Base-by-base conservation (phyloP, 2,329 filamentous ascomycete genomes). In the Paracoccidioides lutzii region DNA sequence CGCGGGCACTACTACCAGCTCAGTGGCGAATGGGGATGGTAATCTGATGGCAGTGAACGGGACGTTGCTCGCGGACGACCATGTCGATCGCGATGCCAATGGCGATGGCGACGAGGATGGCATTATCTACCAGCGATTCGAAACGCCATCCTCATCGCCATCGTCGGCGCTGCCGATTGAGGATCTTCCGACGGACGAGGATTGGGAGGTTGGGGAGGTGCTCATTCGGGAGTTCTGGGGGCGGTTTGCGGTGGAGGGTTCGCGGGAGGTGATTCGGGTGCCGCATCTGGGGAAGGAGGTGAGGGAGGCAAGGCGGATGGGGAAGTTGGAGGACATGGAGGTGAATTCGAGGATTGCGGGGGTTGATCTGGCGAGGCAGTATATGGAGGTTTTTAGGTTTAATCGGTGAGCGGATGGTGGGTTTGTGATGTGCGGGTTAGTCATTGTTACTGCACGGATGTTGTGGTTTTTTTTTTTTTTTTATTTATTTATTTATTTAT, bases 301-400 rank as follows among this genome's bases (percentile, higher is more conserved):
- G 6, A 69, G 69, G 58, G 63, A 63, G 52, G 65, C 57, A 10
- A 48, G 45, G n/a, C 30, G 51, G 33, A 38, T 32, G 14, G 57
- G 55, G 35, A 52, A 22, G 50, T 28, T 50, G 61, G 60, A 55
- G 44, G 55, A 55, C 33, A 57, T 44, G 37, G n/a, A 10, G 28
- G 38, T 37, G 30, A 61, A 57, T 49, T 43, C 53, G 45, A 33
- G 61, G n/a, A 60, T 68, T 55, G 65, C 66, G 33, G 71, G 70
- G 1, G 65, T 65, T 37, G 72, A 74, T 66, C 59, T 73, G 57
- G 71, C 71, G 28, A 71, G 71, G 58, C 72, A 74, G 60, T 74
- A 71, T 59, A 73, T 74, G 70, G 72, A 74, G 62, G 69, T 73
- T 51, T 66, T 74, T 57, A 66, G 70, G 40, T 73, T 74, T 51